Evolutionary conservation across 1,284 basidiomycete species (phyloP).

Genomic region (Sanghuangporus sanghuang): DNA sequence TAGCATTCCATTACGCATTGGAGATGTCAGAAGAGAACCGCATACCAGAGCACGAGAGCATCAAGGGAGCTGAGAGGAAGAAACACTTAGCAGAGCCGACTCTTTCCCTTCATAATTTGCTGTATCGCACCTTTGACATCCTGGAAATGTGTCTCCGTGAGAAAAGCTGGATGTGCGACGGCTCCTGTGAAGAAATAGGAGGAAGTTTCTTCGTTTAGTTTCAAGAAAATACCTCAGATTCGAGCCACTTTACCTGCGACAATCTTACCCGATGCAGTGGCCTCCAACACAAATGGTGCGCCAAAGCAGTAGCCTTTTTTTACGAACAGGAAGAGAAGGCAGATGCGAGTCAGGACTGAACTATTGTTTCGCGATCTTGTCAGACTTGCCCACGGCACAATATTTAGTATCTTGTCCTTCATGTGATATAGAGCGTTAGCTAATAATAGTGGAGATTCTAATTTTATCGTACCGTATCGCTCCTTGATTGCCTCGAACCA

Average conservation of each 20-base stretch:
- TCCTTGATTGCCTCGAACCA: conserved; percentile 47
- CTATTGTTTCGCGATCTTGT: not conserved
- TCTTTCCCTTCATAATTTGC: too few relatives aligned
- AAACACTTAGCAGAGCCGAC: too few relatives aligned
- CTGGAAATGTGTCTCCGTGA: conserved; percentile 43
- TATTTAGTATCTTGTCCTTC: conserved; percentile 25
- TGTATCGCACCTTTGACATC: conserved; percentile 36
- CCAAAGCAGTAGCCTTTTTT: conserved; percentile 53
- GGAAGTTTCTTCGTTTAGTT: not conserved
- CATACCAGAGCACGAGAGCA: conserved; percentile 48
- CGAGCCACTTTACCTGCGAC: conserved; percentile 37
- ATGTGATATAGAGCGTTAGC: not conserved
- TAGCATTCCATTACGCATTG: not conserved
- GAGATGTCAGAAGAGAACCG: not conserved
- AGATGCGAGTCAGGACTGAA: not conserved
- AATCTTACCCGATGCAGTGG: conserved; percentile 38
- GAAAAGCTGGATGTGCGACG: conserved; percentile 49
- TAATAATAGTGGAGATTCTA: conserved; percentile 15
- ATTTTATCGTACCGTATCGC: conserved; percentile 33
- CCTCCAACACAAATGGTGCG: conserved; percentile 43
- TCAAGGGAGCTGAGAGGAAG: conserved; percentile 38
- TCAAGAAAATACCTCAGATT: not conserved
- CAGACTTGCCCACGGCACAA: conserved; percentile 31
- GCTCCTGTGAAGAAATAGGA: conserved; percentile 32
- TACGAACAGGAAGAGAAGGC: not conserved